A percentile compares a stretch with the other conserved stretches of the same genome.
Evolutionary conservation across 805 yeast species (phyloP).

Genomic region (Jamesozyma gamospora): DNA sequence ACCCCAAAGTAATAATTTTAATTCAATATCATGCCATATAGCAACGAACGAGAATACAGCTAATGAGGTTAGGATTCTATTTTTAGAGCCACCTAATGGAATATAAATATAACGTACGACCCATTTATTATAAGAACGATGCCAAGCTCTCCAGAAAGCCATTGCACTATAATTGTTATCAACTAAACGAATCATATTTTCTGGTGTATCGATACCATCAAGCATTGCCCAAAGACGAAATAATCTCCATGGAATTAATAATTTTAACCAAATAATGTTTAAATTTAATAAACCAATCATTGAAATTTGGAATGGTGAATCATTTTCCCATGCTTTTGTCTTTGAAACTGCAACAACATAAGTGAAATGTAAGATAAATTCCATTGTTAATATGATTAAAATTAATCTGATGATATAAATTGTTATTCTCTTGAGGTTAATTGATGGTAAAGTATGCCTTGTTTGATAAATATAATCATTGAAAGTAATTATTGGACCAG

Average conservation of each 20-base stretch:
- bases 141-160: conserved; percentile 99
- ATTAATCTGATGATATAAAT: conserved; percentile 59
- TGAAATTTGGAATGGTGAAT: conserved; percentile 84
- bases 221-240: conserved; percentile 86
- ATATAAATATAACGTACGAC: conserved; percentile 78
- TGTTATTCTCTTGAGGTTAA: conserved; percentile 41
- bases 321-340: conserved; percentile 80
- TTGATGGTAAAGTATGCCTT: conserved; percentile 47
- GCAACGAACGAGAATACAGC: conserved; percentile 94
- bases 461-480: conserved; percentile 83
- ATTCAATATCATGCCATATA: conserved; percentile 94
- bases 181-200: conserved; percentile 94
- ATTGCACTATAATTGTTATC: conserved; percentile 86
- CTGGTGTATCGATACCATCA: conserved; percentile 96
- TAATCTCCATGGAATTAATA: conserved; percentile 91
- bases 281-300: conserved; percentile 90
- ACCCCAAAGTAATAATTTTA: conserved; percentile 85
- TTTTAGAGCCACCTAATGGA: conserved; percentile 77
- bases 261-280: conserved; percentile 85
- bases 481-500: conserved; percentile 90
- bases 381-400: conserved; percentile 80
- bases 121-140: conserved; percentile 87
- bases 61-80: conserved; percentile 64
- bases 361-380: conserved; percentile 72
- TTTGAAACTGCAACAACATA: conserved; percentile 91